Evolutionary conservation across 352 stramenopile species (phyloP).

Genomic region (Phytopythium litorale): DNA sequence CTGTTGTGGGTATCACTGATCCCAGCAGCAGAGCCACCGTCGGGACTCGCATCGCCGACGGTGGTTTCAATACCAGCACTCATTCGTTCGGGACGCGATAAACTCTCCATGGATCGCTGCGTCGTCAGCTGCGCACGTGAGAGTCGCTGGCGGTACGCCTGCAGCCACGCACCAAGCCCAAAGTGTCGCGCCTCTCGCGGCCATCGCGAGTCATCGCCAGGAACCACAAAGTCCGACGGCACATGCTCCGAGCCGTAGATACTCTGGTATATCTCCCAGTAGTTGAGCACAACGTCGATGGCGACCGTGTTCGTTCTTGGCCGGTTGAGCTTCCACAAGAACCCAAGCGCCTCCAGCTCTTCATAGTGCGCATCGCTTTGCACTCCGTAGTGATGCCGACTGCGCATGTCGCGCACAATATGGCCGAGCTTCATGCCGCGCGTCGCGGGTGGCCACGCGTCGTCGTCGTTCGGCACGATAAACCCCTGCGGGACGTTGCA

Average conservation of each 20-base stretch:
- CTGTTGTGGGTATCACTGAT: neutral
- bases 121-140: neutral
- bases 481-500: constrained; percentile 89
- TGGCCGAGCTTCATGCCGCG: constrained; percentile 88
- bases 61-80: constrained; percentile 9
- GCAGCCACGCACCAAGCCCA: constrained; percentile 83
- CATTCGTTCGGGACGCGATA: neutral
- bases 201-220: constrained; percentile 71
- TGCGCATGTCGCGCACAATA: constrained; percentile 89
- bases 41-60: constrained; percentile 11
- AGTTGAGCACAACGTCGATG: constrained; percentile 51
- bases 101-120: neutral
- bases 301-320: constrained; percentile 27
- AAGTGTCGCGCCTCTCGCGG: constrained; percentile 83
- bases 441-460: constrained; percentile 72
- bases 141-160: constrained; percentile 38
- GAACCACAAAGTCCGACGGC: constrained; percentile 65
- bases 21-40: neutral
- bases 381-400: constrained; percentile 84
- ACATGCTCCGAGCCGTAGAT: constrained; percentile 70
- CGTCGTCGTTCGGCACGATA: constrained; percentile 71
- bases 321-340: constrained; percentile 84
- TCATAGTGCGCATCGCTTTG: constrained; percentile 74
- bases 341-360: constrained; percentile 85
- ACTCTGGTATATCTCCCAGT: constrained; percentile 73